Base-by-base conservation (phyloP, 2,329 filamentous ascomycete genomes). In the Aplosporella prunicola region DNA sequence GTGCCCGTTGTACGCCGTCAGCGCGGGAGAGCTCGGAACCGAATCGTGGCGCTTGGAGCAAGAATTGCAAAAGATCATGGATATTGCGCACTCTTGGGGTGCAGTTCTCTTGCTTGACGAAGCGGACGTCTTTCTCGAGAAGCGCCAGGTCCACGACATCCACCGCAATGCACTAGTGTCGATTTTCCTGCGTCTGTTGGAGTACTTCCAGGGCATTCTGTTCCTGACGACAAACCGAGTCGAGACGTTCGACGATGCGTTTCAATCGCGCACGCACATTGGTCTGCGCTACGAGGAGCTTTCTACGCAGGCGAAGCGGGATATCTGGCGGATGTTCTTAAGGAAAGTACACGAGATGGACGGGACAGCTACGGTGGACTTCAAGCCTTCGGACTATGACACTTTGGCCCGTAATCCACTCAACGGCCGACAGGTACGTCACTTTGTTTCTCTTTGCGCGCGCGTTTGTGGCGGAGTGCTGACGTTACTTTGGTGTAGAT, bases 201-300 rank as follows among this genome's bases (percentile, higher is more conserved):
- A 95, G 59, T 94, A 93, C 57, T 93, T 93, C 62, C 83, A 93
- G 53, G 87, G 87, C 3, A 93, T 93, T 36, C 59, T 93, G 4
- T 93, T 94, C 64, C 61, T 94, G 17, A 94, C 87, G 0, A 93
- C 87, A 2, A 93, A 93, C 55, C 76, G 86, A 2, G 84, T 93
- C 1, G 75, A 82, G 63, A 88, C 83, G 0, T 93, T 94, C 51
- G 87, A 94, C 49, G 84, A 91, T 44, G 87, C 87, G 1, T 93
- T 93, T 67, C 82, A 91, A 54, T 84, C 78, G 8, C 76, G 87
- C 16, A 93, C 93, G 44, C 85, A 93, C 56, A 80, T 93, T 49
- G 83, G 85, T 0, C 67, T 94, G 7, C 72, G 82, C 18, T 94
- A 93, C 59, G 82, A 82, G 25, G 76, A 81, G 32, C 69, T 93